Evolutionary conservation across 106 monocot species (phyloP), one percentile per base, ranked within the genome.

Genomic region (Allium cepa): DNA sequence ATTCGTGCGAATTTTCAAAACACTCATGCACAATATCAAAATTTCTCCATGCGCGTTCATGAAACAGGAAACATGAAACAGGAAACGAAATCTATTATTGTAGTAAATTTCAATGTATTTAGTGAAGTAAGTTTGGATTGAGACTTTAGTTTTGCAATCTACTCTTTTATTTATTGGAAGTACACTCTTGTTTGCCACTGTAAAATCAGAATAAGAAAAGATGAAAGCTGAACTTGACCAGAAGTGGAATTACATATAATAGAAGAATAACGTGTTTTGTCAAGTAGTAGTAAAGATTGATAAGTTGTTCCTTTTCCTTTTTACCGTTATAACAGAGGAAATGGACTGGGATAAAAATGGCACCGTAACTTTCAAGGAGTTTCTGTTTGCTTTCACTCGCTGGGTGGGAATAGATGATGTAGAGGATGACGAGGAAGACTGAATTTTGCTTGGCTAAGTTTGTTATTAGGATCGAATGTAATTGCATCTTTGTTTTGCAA

Each of bases 341-440:
- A 93, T 93, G 93, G 93, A 93, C 75, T 93, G 93, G 88, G 93
- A 93, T 75, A 86, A 76, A 66, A 93, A 93, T 78, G 93, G 93
- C 48, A 86, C 53, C 62, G 93, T 93, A 64, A 86, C 81, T 11
- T 93, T 93, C 79, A 93, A 93, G 70, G 93, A 93, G 67, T 93
- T 93, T 53, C 81, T 93, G 8, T 93, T 93, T 70, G 83, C 93
- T 17, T 93, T 88, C 52, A 93, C 86, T 57, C 69, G 79, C 11
- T 93, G 93, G 93, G 82, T 93, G 45, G 93, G 93, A 27, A 83
- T 93, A 3, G 93, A 93, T 57, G 83, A 79, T 9, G 70, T 47
- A 46, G 73, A 83, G 14, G 92, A 85, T 18, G 84, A 77, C 60
- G 87, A 80, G 0, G 81, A 81, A 49, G 82, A 75, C 75, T 9